Conservation (phyloP, 768 basidiomycete genomes). For the Boletus sp. region DNA sequence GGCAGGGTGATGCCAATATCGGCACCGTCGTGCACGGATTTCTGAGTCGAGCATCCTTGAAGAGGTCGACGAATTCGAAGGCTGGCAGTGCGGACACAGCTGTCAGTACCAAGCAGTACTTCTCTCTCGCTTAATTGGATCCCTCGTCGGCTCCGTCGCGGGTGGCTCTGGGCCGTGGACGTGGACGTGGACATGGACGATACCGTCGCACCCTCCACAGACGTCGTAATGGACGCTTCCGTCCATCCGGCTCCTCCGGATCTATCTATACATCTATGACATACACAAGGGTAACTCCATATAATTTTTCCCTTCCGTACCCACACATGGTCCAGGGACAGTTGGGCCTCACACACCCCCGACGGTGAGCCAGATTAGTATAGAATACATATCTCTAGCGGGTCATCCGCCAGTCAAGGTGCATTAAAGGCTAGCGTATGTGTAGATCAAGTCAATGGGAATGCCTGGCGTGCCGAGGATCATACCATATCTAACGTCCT, state of each 20-base stretch:
- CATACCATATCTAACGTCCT: constrained; percentile 11
- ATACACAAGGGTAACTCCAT: constrained; percentile 22
- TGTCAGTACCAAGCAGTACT: constrained; percentile 6
- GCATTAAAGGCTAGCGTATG: constrained; percentile 27
- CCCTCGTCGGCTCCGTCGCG: constrained; percentile 21
- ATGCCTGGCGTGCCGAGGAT: constrained; percentile 11
- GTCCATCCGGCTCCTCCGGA: constrained; percentile 12
- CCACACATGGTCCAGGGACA: constrained; percentile 26
- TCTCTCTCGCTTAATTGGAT: constrained; percentile 13
- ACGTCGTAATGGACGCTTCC: constrained; percentile 19
- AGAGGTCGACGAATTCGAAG: background rate
- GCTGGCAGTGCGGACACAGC: constrained; percentile 1
- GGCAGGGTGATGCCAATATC: constrained; percentile 15
- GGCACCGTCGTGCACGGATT: constrained; percentile 11
- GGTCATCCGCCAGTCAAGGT: constrained; percentile 11
- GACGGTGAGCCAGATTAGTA: constrained; percentile 28
- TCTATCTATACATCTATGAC: constrained; percentile 18
- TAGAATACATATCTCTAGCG: constrained; percentile 16
- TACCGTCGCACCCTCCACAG: background rate
- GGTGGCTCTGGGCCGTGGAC: too few relatives aligned
- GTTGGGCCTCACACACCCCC: background rate
- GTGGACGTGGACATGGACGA: background rate
- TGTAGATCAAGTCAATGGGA: constrained; percentile 27
- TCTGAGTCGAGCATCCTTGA: background rate
- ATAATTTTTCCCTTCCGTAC: constrained; percentile 22